phyloP scores from a whole-genome alignment of 345 rosid species.

The Punica granatum region DNA sequence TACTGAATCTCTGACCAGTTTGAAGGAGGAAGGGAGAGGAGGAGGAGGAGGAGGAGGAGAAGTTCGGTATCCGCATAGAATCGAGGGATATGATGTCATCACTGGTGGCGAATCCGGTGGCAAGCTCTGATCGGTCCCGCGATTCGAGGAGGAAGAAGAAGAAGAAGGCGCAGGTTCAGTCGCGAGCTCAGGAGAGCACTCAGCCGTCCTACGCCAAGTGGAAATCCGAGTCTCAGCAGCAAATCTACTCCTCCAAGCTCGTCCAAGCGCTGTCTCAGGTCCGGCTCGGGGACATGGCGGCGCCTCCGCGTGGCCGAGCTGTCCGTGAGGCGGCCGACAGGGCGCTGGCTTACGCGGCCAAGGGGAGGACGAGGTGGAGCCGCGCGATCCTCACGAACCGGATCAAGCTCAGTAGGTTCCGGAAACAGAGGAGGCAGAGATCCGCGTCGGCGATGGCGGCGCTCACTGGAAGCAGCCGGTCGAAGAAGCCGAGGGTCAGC shows the following conservation, averaged over 20 bases:
- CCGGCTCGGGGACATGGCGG: slow-evolving; percentile 22
- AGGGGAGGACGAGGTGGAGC: slow-evolving; percentile 87
- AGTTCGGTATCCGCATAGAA: background rate
- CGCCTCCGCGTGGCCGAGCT: slow-evolving; percentile 32
- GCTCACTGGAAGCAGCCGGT: slow-evolving; percentile 25
- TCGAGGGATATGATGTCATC: slow-evolving; percentile 12
- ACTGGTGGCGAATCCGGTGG: slow-evolving; percentile 30
- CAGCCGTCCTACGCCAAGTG: slow-evolving; percentile 32
- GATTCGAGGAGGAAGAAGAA: slow-evolving; percentile 50
- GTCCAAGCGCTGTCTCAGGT: slow-evolving; percentile 64
- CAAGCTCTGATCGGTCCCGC: slow-evolving; percentile 39
- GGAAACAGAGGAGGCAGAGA: slow-evolving; percentile 58
- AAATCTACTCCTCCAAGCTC: slow-evolving; percentile 77
- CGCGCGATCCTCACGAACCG: slow-evolving; percentile 76
- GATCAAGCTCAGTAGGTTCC: slow-evolving; percentile 62
- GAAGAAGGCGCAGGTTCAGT: slow-evolving; percentile 11
- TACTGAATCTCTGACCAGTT: slow-evolving; percentile 4
- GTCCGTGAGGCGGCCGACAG: slow-evolving; percentile 83
- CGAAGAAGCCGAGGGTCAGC: slow-evolving; percentile 63
- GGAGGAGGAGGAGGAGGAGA: background rate
- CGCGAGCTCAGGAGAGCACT: slow-evolving; percentile 10
- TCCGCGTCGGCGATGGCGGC: slow-evolving; percentile 10
- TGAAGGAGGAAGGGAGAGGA: background rate
- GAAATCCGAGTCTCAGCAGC: slow-evolving; percentile 79
- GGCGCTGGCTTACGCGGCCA: slow-evolving; percentile 76